These are phyloP conservation scores for Microglena sp. DNA, from an alignment of 139 green algal genomes.

Conservation along the genomic window DNA sequence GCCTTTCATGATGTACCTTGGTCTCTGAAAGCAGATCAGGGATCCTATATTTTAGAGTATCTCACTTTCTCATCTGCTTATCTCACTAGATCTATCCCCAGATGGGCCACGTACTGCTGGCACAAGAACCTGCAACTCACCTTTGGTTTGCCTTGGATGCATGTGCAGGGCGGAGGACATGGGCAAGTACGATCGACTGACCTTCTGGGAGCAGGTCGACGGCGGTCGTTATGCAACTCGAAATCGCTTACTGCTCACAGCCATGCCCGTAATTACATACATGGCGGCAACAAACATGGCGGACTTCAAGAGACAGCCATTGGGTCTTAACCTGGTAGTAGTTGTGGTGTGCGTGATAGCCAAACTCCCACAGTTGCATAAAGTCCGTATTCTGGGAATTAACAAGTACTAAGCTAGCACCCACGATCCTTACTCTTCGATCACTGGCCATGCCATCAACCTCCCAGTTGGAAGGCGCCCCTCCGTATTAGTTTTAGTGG, in stretches of 20 bases:
- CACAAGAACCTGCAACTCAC: too few species aligned
- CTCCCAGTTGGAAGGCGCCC: too few species aligned
- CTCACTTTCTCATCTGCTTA: too few species aligned
- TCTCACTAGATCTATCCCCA: too few species aligned
- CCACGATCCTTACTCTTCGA: too few species aligned
- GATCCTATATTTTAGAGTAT: too few species aligned
- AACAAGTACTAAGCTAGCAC: slow-evolving; percentile 42
- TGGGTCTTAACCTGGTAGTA: slow-evolving; percentile 74
- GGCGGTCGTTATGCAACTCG: slow-evolving; percentile 51
- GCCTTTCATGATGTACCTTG: too few species aligned
- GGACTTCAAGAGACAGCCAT: slow-evolving; percentile 73
- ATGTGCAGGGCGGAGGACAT: slow-evolving; percentile 45
- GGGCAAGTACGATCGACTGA: slow-evolving; percentile 74
- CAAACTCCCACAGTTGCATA: slow-evolving; percentile 79
- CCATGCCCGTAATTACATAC: slow-evolving; percentile 72
- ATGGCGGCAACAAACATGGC: slow-evolving; percentile 72
- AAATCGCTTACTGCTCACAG: slow-evolving; percentile 83
- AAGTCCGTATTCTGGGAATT: slow-evolving; percentile 43
- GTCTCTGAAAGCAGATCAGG: too few species aligned
- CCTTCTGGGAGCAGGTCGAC: slow-evolving; percentile 84
- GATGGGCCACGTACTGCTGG: too few species aligned
- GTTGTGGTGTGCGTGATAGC: slow-evolving; percentile 70
- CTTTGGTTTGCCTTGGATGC: not conserved
- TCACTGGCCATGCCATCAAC: too few species aligned
- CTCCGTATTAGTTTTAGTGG: too few species aligned